Evolutionary conservation across 78 protist species (phyloP).

Genomic region (Trichosphaerium sp.): DNA sequence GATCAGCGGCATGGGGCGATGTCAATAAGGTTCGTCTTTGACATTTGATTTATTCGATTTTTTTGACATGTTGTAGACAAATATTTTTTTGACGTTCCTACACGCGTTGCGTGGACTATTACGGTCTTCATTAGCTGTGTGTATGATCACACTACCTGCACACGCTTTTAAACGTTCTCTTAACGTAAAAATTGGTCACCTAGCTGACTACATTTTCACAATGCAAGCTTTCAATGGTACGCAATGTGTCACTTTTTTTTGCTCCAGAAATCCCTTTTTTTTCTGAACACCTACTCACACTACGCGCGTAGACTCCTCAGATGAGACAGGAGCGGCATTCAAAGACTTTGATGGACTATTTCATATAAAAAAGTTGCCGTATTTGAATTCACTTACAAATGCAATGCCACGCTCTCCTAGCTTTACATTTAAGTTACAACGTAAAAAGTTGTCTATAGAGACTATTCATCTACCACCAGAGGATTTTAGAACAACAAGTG

Average conservation of each 20-base stretch:
- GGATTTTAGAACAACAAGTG: constrained; percentile 17
- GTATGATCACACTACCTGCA: constrained; percentile 42
- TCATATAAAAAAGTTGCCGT: constrained; percentile 23
- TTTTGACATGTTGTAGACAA: no score
- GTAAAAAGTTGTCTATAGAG: constrained; percentile 44
- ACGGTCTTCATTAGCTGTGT: constrained; percentile 21
- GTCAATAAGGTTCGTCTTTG: no score
- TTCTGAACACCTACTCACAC: no score
- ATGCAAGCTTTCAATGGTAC: constrained; percentile 17
- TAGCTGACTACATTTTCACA: constrained; percentile 27
- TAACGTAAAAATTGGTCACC: constrained; percentile 18
- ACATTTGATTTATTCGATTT: no score
- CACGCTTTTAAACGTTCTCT: constrained; percentile 12
- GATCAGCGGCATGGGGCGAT: no score
- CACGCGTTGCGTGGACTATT: constrained; percentile 38
- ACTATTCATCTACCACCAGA: constrained; percentile 42
- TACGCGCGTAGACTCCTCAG: constrained; percentile 15
- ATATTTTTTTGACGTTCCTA: constrained; percentile 9
- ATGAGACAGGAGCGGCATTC: constrained; percentile 30
- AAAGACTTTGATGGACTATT: constrained; percentile 39
- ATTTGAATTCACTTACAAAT: constrained; percentile 35
- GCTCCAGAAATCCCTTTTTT: not conserved
- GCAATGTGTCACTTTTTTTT: not conserved
- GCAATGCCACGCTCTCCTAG: constrained; percentile 22
- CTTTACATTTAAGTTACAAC: constrained; percentile 49